These are phyloP conservation scores for Chalciporus sp. DNA, from an alignment of 1,284 basidiomycete genomes.

Conservation along the genomic window DNA sequence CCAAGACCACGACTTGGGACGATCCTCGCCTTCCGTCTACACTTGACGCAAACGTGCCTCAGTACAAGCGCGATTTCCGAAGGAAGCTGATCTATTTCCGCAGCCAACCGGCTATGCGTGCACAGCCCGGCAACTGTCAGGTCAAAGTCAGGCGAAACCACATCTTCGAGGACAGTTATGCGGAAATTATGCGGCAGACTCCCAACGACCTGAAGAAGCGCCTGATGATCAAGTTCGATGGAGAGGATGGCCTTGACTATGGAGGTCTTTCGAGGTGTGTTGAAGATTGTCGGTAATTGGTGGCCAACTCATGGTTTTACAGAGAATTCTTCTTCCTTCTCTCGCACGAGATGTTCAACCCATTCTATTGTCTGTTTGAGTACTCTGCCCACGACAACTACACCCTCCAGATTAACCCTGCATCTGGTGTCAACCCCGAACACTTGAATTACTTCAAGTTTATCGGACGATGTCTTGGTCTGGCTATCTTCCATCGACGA, in stretches of 20 bases:
- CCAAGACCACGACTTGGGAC: constrained; percentile 98
- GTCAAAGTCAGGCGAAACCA: constrained; percentile 92
- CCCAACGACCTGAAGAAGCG: constrained; percentile 94
- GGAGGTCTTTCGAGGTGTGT: constrained; percentile 86
- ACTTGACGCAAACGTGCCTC: constrained; percentile 88
- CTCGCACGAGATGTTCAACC: constrained; percentile 95
- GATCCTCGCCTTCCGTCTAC: constrained; percentile 87
- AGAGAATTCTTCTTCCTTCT: constrained; percentile 88
- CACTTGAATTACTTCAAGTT: constrained; percentile 99
- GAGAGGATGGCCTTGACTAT: constrained; percentile 95
- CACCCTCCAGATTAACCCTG: constrained; percentile 94
- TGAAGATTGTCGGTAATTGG: background rate
- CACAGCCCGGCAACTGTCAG: constrained; percentile 90
- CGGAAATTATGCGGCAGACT: constrained; percentile 94
- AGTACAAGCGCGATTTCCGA: constrained; percentile 97
- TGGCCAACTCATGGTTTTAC: constrained; percentile 18
- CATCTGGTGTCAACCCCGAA: constrained; percentile 93
- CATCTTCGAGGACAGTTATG: constrained; percentile 95
- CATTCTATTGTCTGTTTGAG: constrained; percentile 96
- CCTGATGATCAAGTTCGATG: constrained; percentile 97
- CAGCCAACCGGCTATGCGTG: constrained; percentile 89
- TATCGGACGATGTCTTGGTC: constrained; percentile 88
- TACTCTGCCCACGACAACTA: constrained; percentile 98
- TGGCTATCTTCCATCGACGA: constrained; percentile 94
- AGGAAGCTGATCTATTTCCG: constrained; percentile 97